Evolutionary conservation across 1,139 yeast species (phyloP).

Genomic region (Yamadazyma atlantica): DNA sequence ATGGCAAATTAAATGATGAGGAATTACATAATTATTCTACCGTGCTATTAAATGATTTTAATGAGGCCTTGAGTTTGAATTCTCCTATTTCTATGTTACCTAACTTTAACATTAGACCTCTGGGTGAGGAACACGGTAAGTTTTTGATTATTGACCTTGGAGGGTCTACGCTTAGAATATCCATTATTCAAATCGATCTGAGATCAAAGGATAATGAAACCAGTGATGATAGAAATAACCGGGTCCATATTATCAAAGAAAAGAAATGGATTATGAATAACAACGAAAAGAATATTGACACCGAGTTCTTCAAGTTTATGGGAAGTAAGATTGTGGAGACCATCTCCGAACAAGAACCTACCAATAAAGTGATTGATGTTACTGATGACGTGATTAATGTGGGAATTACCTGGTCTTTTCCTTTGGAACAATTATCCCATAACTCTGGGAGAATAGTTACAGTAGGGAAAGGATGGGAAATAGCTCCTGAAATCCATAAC

Average conservation of each 20-base stretch:
- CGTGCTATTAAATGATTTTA: conserved; percentile 20
- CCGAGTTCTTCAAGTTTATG: conserved; percentile 40
- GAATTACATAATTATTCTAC: conserved; percentile 6
- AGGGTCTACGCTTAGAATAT: conserved; percentile 52
- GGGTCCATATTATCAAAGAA: conserved; percentile 32
- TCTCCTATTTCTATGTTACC: conserved; percentile 48
- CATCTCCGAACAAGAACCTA: conserved; percentile 23
- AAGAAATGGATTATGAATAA: conserved; percentile 44
- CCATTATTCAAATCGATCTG: conserved; percentile 37
- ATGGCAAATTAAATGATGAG: conserved; percentile 4
- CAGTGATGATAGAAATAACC: conserved; percentile 16
- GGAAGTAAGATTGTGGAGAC: conserved; percentile 35
- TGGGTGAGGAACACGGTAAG: conserved; percentile 43
- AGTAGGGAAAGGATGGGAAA: conserved; percentile 53
- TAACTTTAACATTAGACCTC: conserved; percentile 40
- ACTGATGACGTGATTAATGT: conserved; percentile 26
- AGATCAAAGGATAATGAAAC: conserved; percentile 6
- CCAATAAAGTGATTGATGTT: conserved; percentile 15
- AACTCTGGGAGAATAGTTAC: conserved; percentile 46
- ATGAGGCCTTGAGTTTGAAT: conserved; percentile 28
- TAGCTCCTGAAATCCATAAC: conserved; percentile 38
- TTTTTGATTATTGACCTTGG: conserved; percentile 54
- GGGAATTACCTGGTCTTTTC: conserved; percentile 63
- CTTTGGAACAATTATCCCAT: conserved; percentile 43
- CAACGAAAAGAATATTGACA: conserved; percentile 36